phyloP scores from a whole-genome alignment of 2,329 filamentous ascomycete species.

The Lachnum nothofagi region DNA sequence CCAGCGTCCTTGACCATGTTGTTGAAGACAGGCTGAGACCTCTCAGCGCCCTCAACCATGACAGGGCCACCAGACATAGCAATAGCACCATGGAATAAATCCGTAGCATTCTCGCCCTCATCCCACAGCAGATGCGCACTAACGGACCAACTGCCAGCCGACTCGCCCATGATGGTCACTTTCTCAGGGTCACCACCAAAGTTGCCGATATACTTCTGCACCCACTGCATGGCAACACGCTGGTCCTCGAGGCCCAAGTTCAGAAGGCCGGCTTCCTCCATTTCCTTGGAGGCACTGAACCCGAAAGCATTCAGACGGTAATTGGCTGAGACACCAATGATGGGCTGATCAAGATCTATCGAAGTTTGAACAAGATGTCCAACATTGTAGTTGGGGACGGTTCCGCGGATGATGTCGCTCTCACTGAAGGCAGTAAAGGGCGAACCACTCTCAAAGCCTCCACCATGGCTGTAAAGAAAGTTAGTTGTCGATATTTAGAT shows the following conservation, averaged over 20 bases:
- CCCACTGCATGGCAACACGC: slow-evolving; percentile 51
- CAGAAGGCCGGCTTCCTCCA: slow-evolving; percentile 36
- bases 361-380: no score
- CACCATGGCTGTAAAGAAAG: no score
- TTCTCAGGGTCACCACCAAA: slow-evolving; percentile 48
- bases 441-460: no score
- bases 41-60: not conserved
- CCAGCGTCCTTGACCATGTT: not conserved
- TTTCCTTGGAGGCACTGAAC: slow-evolving; percentile 26
- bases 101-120: slow-evolving; percentile 33
- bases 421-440: no score
- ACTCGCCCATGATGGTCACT: slow-evolving; percentile 45
- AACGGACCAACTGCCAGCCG: slow-evolving; percentile 48
- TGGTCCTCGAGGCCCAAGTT: slow-evolving; percentile 51
- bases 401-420: no score
- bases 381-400: no score
- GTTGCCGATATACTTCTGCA: slow-evolving; percentile 45
- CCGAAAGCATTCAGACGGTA: slow-evolving; percentile 39
- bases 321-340: slow-evolving; percentile 45
- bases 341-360: no score
- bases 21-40: not conserved
- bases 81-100: not conserved
- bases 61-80: not conserved
- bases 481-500: no score
- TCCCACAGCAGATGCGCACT: no score